These are phyloP conservation scores for Hygrophoropsis aurantiaca DNA, from an alignment of 768 basidiomycete species.

Conservation along the genomic window DNA sequence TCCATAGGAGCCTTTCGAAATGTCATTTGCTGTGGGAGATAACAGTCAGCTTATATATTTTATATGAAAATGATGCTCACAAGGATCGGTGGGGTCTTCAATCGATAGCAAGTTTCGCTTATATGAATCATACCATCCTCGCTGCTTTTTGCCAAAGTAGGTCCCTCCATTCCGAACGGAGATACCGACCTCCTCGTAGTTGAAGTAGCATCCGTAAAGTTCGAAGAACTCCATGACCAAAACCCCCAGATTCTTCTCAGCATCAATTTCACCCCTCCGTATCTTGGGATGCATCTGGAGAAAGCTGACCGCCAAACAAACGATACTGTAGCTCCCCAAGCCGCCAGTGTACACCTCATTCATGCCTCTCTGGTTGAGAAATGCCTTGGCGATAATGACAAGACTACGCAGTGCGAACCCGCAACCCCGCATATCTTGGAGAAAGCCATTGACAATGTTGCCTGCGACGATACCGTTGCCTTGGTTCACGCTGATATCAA, in stretches of 20 bases:
- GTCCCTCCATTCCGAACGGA: slow-evolving; percentile 84
- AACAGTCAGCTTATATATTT: background rate
- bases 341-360: slow-evolving; percentile 99
- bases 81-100: slow-evolving; percentile 89
- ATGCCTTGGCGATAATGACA: slow-evolving; percentile 87
- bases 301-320: slow-evolving; percentile 91
- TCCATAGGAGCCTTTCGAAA: slow-evolving; percentile 84
- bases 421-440: slow-evolving; percentile 55
- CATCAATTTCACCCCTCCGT: slow-evolving; percentile 82
- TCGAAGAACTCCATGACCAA: slow-evolving; percentile 97
- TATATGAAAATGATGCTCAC: slow-evolving; percentile 47
- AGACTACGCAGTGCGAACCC: slow-evolving; percentile 77
- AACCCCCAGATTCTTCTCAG: slow-evolving; percentile 88
- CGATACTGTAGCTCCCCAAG: slow-evolving; percentile 90
- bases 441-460: slow-evolving; percentile 76
- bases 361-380: slow-evolving; percentile 86
- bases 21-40: slow-evolving; percentile 74
- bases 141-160: slow-evolving; percentile 78
- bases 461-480: slow-evolving; percentile 79
- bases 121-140: slow-evolving; percentile 77
- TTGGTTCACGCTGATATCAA: slow-evolving; percentile 95
- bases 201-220: slow-evolving; percentile 89
- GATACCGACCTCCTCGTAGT: slow-evolving; percentile 87
- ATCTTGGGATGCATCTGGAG: slow-evolving; percentile 98
- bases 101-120: slow-evolving; percentile 69